Evolutionary conservation across 352 stramenopile species (phyloP), one percentile per base, ranked within the genome.

Genomic region (Saprolegnia parasitica): DNA sequence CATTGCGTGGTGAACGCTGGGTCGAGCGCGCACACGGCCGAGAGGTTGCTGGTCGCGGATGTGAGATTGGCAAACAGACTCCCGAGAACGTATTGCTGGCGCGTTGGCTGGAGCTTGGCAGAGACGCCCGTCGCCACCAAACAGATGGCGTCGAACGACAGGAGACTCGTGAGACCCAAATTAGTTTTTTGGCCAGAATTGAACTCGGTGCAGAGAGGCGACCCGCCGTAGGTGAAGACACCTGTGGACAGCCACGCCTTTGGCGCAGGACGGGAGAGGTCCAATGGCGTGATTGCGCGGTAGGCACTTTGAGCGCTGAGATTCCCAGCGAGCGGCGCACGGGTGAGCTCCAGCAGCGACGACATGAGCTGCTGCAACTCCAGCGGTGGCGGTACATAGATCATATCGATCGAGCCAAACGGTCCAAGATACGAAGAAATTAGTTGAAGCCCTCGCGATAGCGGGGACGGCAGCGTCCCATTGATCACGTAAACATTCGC

Each of bases 331-430:
- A 46, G 15, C n/a, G n/a, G n/a, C n/a, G n/a, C n/a, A n/a, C n/a
- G 39, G 8, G 39, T 46, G 8, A 46, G 8, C 39, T 46, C 39
- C 8, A 46, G 39, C 8, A 46, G 15, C 15, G 8, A 46, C 15
- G 39, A 46, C 8, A 46, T 16, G 15, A 15, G 15, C 39, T 46
- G 39, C 39, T 46, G 15, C 8, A 16, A 46, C 15, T 15, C 39
- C 8, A 46, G 39, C n/a, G 21, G 18, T 20, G 4, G 3, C 21
- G 37, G 60, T 9, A 47, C 39, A 8, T 57, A 56, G 47, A 20
- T 5, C 29, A 42, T 35, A 20, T 67, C 60, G 21, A 56, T 21
- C 4, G 40, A 26, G 6, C 60, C 60, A 42, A 67, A 67, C 9
- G 60, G 39, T 4, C 60, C 60, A 4, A 67, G 8, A 46, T 8